Conservation (phyloP, 208 protist species). For the Angomonas ambiguus region DNA sequence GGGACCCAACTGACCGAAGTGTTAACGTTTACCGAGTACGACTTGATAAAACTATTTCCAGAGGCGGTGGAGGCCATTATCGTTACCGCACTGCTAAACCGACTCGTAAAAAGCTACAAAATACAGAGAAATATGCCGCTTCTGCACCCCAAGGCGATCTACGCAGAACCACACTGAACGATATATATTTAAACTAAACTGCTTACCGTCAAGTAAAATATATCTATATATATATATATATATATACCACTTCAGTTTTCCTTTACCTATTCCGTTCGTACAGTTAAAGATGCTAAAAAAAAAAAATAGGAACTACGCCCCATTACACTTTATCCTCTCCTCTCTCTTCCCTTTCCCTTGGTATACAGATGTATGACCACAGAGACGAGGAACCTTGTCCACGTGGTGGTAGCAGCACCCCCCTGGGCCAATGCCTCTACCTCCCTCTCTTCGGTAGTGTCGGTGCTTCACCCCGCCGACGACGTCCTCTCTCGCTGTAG, state of each 20-base stretch:
- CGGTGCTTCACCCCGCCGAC: not conserved
- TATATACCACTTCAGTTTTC: no score
- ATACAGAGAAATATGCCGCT: slow-evolving; percentile 20
- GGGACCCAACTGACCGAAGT: not conserved
- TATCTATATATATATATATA: no score
- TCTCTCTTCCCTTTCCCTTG: not conserved
- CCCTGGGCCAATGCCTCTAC: no score
- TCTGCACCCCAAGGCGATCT: slow-evolving; percentile 19
- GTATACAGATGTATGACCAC: no score
- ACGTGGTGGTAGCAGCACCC: no score
- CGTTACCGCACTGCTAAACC: not conserved
- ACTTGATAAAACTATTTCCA: slow-evolving; percentile 1
- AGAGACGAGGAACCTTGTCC: no score
- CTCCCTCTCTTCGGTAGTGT: not conserved
- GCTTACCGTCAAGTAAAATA: no score
- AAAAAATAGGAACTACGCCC: not conserved
- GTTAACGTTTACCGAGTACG: not conserved
- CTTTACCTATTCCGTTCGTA: no score
- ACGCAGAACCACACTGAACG: slow-evolving; percentile 30
- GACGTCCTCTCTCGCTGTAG: not conserved
- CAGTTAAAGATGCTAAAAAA: slow-evolving; percentile 1
- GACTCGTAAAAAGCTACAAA: not conserved
- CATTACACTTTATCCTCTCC: not conserved
- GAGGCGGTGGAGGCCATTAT: not conserved
- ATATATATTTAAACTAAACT: no score